These are phyloP conservation scores for Camellia oleifera DNA, from an alignment of 179 eudicot species.

Conservation along the genomic window DNA sequence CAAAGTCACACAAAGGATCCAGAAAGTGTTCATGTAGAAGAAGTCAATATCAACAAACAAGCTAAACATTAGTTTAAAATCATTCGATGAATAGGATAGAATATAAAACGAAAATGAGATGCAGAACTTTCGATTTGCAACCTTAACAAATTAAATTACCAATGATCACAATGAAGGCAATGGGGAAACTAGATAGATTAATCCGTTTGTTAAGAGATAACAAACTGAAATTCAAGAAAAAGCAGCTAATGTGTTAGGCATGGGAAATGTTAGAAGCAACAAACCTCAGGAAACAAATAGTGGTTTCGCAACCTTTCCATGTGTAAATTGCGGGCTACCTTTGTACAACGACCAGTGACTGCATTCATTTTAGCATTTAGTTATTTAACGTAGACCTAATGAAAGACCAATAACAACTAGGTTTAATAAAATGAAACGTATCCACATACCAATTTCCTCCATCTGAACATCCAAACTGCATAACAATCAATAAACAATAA, in stretches of 20 bases:
- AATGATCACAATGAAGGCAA: not conserved
- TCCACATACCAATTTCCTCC: slow-evolving; percentile 22
- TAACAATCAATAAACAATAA: slow-evolving; percentile 4
- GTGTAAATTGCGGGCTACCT: slow-evolving; percentile 38
- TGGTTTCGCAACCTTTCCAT: slow-evolving; percentile 41
- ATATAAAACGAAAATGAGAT: too few species aligned
- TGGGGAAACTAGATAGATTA: not conserved
- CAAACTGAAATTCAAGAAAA: not conserved
- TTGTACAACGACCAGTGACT: slow-evolving; percentile 30
- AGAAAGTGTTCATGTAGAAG: not conserved
- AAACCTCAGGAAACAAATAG: slow-evolving; percentile 56
- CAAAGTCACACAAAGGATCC: not conserved
- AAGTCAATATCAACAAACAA: not conserved
- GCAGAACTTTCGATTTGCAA: not conserved
- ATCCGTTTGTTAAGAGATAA: not conserved
- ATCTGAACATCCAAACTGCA: slow-evolving; percentile 23
- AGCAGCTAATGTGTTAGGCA: not conserved
- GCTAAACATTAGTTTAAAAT: not conserved
- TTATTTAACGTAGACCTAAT: not conserved
- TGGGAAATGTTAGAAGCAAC: not conserved
- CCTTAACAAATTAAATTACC: not conserved
- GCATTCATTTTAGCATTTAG: slow-evolving; percentile 11
- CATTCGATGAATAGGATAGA: not conserved
- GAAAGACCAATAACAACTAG: not conserved
- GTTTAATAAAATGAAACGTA: not conserved